A percentile compares a stretch with the other conserved stretches of the same genome.
Conservation (phyloP, 805 yeast species). For the Millerozyma miso region DNA sequence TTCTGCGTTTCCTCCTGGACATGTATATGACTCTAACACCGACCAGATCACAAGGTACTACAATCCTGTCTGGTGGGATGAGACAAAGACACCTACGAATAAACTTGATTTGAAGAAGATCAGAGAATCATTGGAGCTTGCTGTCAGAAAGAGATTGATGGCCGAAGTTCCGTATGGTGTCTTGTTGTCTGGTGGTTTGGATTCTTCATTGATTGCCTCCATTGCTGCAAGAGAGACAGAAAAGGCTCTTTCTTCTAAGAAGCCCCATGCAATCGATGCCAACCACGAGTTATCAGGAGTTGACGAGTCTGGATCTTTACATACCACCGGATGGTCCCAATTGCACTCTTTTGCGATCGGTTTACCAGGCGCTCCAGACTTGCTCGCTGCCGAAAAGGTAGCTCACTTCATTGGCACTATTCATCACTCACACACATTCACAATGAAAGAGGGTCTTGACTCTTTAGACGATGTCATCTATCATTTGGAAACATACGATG, state of each 20-base stretch:
- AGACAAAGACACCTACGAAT: conserved; percentile 62
- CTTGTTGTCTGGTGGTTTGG: conserved; percentile 93
- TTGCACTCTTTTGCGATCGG: conserved; percentile 97
- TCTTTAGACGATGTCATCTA: conserved; percentile 90
- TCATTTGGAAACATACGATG: conserved; percentile 97
- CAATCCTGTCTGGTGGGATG: conserved; percentile 95
- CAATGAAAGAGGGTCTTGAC: conserved; percentile 94
- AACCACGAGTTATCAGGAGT: conserved; percentile 82
- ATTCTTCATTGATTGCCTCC: conserved; percentile 92
- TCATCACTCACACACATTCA: conserved; percentile 97
- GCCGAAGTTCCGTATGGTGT: conserved; percentile 99
- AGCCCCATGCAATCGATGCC: conserved; percentile 52
- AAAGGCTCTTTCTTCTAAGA: conserved; percentile 52
- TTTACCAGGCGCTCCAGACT: conserved; percentile 96
- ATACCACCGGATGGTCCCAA: conserved; percentile 70
- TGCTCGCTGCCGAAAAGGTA: conserved; percentile 92
- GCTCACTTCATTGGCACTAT: conserved; percentile 94
- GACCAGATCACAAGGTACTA: conserved; percentile 84
- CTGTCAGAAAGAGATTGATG: conserved; percentile 98
- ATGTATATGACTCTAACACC: conserved; percentile 87
- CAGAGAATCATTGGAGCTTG: conserved; percentile 80
- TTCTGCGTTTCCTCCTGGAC: conserved; percentile 97
- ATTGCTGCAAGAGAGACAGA: conserved; percentile 96
- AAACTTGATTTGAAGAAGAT: conserved; percentile 70
- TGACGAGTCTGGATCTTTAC: conserved; percentile 82